Conservation (phyloP, 352 stramenopile species). For the Phytopythium chamaehyphon region DNA sequence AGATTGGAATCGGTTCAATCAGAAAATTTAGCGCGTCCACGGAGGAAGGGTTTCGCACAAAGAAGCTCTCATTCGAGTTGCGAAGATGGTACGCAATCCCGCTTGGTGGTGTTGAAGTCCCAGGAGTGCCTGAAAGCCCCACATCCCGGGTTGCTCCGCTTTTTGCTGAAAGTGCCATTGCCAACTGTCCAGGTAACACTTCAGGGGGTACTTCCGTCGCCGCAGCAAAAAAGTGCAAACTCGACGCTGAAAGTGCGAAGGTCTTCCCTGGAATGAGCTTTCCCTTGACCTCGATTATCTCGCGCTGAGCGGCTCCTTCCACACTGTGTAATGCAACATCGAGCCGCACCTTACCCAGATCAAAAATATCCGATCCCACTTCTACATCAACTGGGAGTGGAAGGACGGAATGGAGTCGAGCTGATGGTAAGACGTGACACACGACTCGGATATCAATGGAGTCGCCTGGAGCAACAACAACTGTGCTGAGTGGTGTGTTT, state of each 20-base stretch:
- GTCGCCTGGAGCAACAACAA: slow-evolving; percentile 70
- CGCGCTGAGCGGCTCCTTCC: slow-evolving; percentile 55
- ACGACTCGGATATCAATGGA: slow-evolving; percentile 83
- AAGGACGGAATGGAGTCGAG: slow-evolving; percentile 46
- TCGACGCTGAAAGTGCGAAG: slow-evolving; percentile 76
- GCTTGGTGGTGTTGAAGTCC: slow-evolving; percentile 17
- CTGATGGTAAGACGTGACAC: slow-evolving; percentile 63
- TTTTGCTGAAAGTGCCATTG: slow-evolving; percentile 41
- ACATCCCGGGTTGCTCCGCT: slow-evolving; percentile 27
- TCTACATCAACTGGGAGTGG: slow-evolving; percentile 30
- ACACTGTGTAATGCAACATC: slow-evolving; percentile 65
- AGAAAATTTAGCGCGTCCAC: slow-evolving; percentile 64
- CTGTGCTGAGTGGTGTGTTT: slow-evolving; percentile 64
- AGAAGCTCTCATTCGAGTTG: slow-evolving; percentile 72
- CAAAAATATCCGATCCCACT: slow-evolving; percentile 41
- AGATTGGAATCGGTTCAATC: slow-evolving; percentile 66
- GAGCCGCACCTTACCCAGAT: slow-evolving; percentile 60
- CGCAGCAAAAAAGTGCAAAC: slow-evolving; percentile 74
- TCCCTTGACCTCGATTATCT: slow-evolving; percentile 69
- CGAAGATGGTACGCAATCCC: slow-evolving; percentile 57
- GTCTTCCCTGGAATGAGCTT: slow-evolving; percentile 77
- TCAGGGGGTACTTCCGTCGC: slow-evolving; percentile 51
- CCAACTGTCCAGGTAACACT: slow-evolving; percentile 40
- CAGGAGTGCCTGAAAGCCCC: slow-evolving; percentile 17
- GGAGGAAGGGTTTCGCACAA: slow-evolving; percentile 72